A percentile compares a stretch with the other conserved stretches of the same genome.
Conservation (phyloP, 441 rosid genomes). For the Brassica hybrid region DNA sequence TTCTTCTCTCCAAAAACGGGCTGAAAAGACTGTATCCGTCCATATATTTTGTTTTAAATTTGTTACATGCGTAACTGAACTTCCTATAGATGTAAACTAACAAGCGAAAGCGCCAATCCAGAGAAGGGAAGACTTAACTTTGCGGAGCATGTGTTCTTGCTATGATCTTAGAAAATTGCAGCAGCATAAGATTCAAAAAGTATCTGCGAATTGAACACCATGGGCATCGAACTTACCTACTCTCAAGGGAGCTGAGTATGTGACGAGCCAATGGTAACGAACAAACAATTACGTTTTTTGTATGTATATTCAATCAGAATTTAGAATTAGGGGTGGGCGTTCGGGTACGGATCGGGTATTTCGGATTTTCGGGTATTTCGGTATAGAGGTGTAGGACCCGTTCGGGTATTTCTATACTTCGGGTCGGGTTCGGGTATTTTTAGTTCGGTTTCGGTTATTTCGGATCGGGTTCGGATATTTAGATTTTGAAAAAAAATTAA, state of each 20-base stretch:
- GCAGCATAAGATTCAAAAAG: neutral
- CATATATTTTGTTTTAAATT: neutral
- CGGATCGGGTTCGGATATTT: no score
- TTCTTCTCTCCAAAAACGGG: neutral
- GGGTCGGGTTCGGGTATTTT: no score
- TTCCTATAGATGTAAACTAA: no score
- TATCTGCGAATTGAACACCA: neutral
- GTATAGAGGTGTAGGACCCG: no score
- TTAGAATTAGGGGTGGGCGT: neutral
- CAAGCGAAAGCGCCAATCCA: neutral
- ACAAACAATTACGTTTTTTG: neutral
- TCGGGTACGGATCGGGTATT: no score
- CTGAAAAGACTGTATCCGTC: neutral
- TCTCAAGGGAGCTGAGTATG: neutral
- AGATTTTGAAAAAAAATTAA: no score
- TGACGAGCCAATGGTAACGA: neutral
- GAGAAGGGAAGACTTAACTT: neutral
- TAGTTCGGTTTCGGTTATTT: no score
- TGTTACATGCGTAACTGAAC: neutral
- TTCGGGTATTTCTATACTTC: no score
- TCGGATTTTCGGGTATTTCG: no score
- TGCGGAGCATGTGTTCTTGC: neutral
- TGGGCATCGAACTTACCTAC: constrained; percentile 1
- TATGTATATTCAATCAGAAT: neutral
- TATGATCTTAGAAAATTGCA: neutral